Conservation (phyloP, 257 asterid species). For the Penstemon barbatus region DNA sequence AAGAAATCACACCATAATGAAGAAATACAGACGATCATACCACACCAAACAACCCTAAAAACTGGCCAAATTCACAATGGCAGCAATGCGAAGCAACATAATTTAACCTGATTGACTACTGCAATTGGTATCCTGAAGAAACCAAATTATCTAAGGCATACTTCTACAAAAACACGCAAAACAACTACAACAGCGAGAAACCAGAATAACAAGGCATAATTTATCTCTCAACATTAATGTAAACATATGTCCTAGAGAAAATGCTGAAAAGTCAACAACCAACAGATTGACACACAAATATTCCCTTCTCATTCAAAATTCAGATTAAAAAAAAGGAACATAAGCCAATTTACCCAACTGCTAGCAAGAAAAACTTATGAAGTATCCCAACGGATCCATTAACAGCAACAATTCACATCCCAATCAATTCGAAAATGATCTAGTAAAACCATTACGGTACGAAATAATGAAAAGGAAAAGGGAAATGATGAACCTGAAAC, state of each 20-base stretch:
- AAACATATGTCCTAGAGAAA: not conserved
- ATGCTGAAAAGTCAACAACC: not conserved
- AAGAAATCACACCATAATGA: not conserved
- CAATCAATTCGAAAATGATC: no score
- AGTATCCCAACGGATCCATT: no score
- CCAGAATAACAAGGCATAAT: conserved; percentile 3
- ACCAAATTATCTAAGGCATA: not conserved
- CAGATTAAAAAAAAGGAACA: not conserved
- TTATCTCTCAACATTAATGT: conserved; percentile 1
- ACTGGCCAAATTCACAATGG: not conserved
- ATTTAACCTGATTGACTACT: not conserved
- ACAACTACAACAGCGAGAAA: not conserved
- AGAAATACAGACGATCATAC: not conserved
- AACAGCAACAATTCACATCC: no score
- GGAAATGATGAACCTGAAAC: conserved; percentile 24
- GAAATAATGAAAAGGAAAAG: not conserved
- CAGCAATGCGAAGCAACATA: no score
- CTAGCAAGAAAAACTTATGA: not conserved
- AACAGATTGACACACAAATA: not conserved
- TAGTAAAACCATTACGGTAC: no score
- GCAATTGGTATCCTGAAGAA: not conserved
- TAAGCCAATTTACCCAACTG: not conserved
- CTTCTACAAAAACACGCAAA: no score
- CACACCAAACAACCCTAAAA: not conserved
- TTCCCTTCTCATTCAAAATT: not conserved